Base-by-base conservation (phyloP, 768 basidiomycete genomes). In the Rossbeevera mucosa region DNA sequence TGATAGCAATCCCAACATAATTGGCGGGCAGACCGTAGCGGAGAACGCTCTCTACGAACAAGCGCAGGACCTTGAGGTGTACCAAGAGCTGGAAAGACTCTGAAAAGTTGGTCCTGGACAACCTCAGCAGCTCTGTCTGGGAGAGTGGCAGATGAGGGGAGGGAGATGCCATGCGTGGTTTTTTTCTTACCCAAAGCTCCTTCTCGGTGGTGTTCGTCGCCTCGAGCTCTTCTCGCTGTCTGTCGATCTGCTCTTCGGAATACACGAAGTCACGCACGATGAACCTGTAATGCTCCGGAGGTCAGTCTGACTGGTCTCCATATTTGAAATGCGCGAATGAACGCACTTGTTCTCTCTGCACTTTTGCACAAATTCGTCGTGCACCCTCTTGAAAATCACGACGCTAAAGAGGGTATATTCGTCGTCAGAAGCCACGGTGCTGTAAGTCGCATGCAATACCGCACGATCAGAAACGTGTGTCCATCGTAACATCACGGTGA, bases 81-180 rank as follows among this genome's bases (percentile, higher is more conserved):
- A 94, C 90, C 18, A 97, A 77, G 48, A 95, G 77, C 67, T 98
- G 91, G 73, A 94, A 93, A 5, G 94, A 85, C 73, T 99, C 96
- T 0, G 94, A 94, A 69, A 98, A 99, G 71, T 95, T 97, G 48
- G 91, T 96, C 50, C 96, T 80, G 31, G 94, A 85, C 31, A 98
- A 69, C 60, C 90, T 82, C 22, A 99, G 75, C 0, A 99, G 80
- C 59, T 99, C 95, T 24, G 92, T 90, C 94, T 98, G 60, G 48
- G 18, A 25, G 21, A 22, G 41, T 16, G 30, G 49, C 13, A 52
- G 11, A 28, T 57, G 48, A 56, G 51, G 28, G 28, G 3, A 16
- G 33, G 33, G 8, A 9, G 21, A 24, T 6, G 6, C 7, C 30
- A 31, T 18, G 25, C 11, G 14, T 7, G 22, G 11, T 20, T 41